Evolutionary conservation across 371 early-diverging fungal species (phyloP).

Genomic region (Mortierella sp.): DNA sequence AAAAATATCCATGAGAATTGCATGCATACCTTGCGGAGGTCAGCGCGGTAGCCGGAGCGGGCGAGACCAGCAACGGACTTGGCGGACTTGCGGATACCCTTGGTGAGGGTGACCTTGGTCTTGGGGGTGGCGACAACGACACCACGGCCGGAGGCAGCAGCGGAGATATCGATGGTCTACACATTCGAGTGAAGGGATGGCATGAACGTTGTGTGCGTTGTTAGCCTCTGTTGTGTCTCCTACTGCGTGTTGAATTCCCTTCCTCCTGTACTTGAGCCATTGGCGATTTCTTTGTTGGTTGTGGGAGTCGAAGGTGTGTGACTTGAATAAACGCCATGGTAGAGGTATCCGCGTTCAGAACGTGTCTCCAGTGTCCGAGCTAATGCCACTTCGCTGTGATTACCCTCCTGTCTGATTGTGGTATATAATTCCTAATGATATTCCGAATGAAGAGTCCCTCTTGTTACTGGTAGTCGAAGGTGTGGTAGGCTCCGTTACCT

Average conservation of each 20-base stretch:
- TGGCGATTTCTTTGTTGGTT: too few relatives aligned
- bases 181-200: neutral
- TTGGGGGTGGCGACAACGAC: constrained; percentile 76
- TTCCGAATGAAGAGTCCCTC: neutral
- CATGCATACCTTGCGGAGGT: constrained; percentile 78
- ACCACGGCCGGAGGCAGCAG: constrained; percentile 72
- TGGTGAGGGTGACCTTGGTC: constrained; percentile 72
- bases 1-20: neutral
- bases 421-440: too few relatives aligned
- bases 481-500: constrained; percentile 65
- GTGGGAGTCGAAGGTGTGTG: too few relatives aligned
- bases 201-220: too few relatives aligned
- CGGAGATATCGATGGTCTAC: constrained; percentile 75
- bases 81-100: constrained; percentile 77
- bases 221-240: too few relatives aligned
- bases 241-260: neutral
- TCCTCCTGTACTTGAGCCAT: too few relatives aligned
- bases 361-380: too few relatives aligned
- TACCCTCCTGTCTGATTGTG: too few relatives aligned
- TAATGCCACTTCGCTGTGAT: too few relatives aligned
- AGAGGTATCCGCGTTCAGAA: too few relatives aligned
- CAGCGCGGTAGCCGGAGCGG: constrained; percentile 79
- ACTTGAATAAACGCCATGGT: too few relatives aligned
- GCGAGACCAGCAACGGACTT: constrained; percentile 81
- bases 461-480: too few relatives aligned